A percentile compares a stretch with the other conserved stretches of the same genome.
Conservation (phyloP, 2,329 filamentous ascomycete species). For the Aspergillus phoenicis region DNA sequence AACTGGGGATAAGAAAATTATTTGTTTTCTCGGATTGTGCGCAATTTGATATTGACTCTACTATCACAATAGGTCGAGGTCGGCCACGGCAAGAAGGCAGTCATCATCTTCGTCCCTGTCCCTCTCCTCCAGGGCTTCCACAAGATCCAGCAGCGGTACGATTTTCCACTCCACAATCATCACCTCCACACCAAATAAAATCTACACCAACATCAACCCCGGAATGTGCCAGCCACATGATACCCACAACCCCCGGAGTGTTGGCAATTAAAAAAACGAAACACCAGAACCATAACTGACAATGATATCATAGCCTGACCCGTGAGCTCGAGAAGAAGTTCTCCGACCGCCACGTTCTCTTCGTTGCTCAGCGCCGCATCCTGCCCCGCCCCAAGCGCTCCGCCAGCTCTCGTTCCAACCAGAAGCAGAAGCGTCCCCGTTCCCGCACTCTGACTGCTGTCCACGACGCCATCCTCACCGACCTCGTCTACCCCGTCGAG, state of each 20-base stretch:
- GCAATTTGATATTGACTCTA: conserved; percentile 32
- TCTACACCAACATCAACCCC: background rate
- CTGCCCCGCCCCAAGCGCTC: conserved; percentile 98
- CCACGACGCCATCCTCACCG: conserved; percentile 95
- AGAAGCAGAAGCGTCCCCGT: conserved; percentile 98
- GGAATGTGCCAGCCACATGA: background rate
- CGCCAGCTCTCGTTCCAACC: conserved; percentile 90
- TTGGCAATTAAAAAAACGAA: conserved; percentile 7
- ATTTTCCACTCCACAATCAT: background rate
- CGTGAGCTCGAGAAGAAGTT: conserved; percentile 99
- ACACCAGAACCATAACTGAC: background rate
- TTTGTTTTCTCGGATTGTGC: conserved; percentile 3
- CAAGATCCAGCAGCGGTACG: conserved; percentile 99
- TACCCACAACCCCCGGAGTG: background rate
- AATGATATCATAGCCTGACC: conserved; percentile 69
- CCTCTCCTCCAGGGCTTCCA: conserved; percentile 98
- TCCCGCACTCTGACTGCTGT: conserved; percentile 97
- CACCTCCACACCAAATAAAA: background rate
- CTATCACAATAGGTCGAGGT: conserved; percentile 83
- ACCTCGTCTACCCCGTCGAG: conserved; percentile 99
- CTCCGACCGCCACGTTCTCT: conserved; percentile 99
- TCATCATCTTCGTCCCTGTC: conserved; percentile 99
- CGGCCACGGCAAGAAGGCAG: conserved; percentile 99
- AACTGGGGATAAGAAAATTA: background rate
- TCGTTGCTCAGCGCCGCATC: conserved; percentile 98